A percentile compares a stretch with the other conserved stretches of the same genome.
Conservation (phyloP, 2,329 filamentous ascomycete species). For the Neofusicoccum kwambonambiense region DNA sequence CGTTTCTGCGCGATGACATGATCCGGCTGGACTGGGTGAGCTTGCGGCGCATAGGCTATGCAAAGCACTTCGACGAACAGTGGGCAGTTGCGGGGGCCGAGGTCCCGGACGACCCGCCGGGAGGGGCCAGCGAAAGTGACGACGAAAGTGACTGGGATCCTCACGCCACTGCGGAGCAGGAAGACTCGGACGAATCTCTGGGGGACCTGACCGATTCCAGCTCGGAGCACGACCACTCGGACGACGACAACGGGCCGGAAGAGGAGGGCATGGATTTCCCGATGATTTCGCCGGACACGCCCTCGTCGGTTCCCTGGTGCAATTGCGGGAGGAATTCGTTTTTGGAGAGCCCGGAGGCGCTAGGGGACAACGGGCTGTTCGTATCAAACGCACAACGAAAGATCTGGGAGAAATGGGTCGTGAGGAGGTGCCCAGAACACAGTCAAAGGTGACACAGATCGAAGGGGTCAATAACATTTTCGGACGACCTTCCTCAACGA, state of each 20-base stretch:
- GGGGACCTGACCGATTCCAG: constrained; percentile 31
- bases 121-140: constrained; percentile 45
- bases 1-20: constrained; percentile 57
- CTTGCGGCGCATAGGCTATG: constrained; percentile 62
- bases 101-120: constrained; percentile 46
- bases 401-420: constrained; percentile 57
- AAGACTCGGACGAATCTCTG: constrained; percentile 34
- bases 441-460: constrained; percentile 30
- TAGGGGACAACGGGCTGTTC: constrained; percentile 49
- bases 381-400: constrained; percentile 53
- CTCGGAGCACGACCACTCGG: constrained; percentile 33
- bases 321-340: constrained; percentile 39
- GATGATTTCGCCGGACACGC: constrained; percentile 45
- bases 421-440: constrained; percentile 48
- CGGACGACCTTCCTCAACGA: constrained; percentile 9
- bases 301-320: constrained; percentile 48
- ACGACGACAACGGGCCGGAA: constrained; percentile 29
- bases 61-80: constrained; percentile 52
- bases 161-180: constrained; percentile 27
- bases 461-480: background rate
- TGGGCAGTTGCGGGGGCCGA: constrained; percentile 45
- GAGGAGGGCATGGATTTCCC: constrained; percentile 47
- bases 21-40: constrained; percentile 60
- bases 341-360: constrained; percentile 43
- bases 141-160: constrained; percentile 37